Evolutionary conservation across 192 early-diverging fungal genomes (phyloP), one percentile per base, ranked within the genome.

Genomic region (Geosiphon pyriformis): DNA sequence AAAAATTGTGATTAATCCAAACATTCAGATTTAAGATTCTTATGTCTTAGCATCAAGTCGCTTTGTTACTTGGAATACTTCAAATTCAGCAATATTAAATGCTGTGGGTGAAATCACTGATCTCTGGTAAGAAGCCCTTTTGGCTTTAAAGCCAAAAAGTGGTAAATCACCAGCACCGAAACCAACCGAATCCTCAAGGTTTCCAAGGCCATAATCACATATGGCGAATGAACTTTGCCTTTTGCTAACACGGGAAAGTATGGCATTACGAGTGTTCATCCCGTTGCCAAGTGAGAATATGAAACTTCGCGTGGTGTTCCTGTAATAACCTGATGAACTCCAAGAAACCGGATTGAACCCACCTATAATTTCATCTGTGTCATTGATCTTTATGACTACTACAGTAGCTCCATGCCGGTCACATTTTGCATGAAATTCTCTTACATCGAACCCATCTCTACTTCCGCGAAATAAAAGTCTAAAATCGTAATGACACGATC

Each of bases 61-160:
- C n/a, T 20, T 65, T n/a, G 35, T 33, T 18, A 65, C 34, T 65
- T 65, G 63, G 34, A 65, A 65, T 0, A 65, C 63, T 65, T 65
- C 63, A 35, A 31, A 65, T 34, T 65, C 47, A 11, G 48, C 63
- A 18, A 65, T 55, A 22, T 18, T 26, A 27, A 65, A 65, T 11
- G 23, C 32, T 22, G 18, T 15, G 32, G 23, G 12, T 51, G 48
- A 34, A 55, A 54, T 26, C 4, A 65, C 50, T 37, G 34, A 23
- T 26, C 31, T 20, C 32, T 65, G 51, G 34, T 65, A 65, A 52
- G 46, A 27, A 33, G 46, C 25, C 35, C 32, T 27, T 48, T 62
- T 37, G 10, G 34, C 46, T 29, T 27, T 49, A n/a, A 42, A 30
- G 12, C 51, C 34, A 30, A 55, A 65, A 49, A 42, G 54, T 54